Conservation (phyloP, 2,329 filamentous ascomycete species). For the Pezicula carpinea region DNA sequence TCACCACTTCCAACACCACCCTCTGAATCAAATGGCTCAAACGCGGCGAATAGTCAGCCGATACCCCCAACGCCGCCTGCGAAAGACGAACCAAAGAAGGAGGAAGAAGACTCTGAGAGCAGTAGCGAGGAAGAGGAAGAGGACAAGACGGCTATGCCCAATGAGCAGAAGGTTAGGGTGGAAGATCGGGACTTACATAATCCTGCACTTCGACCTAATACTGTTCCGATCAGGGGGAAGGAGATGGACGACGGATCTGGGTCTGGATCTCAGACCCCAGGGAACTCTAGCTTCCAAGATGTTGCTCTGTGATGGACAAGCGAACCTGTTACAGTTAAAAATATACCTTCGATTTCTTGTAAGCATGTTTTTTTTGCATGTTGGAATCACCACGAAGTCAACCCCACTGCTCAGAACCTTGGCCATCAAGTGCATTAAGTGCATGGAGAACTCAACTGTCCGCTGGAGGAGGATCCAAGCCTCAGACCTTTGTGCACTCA, state of each 20-base stretch:
- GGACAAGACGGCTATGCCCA: conserved; percentile 23
- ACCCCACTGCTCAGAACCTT: too few species aligned
- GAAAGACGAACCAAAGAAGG: conserved; percentile 21
- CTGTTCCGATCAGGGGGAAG: conserved; percentile 20
- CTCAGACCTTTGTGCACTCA: too few species aligned
- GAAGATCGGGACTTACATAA: conserved; percentile 49
- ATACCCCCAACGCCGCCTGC: conserved; percentile 26
- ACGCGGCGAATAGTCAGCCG: conserved; percentile 10
- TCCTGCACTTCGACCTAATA: conserved; percentile 39
- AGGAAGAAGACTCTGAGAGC: conserved; percentile 19
- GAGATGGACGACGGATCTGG: conserved; percentile 25
- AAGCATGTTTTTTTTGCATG: not conserved
- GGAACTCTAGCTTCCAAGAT: conserved; percentile 58
- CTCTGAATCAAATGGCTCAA: conserved; percentile 19
- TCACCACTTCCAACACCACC: conserved; percentile 15
- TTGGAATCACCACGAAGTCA: too few species aligned
- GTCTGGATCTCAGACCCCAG: conserved; percentile 39
- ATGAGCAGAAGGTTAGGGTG: conserved; percentile 49
- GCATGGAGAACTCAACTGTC: too few species aligned
- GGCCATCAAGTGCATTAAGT: too few species aligned
- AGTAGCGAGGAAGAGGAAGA: conserved; percentile 25
- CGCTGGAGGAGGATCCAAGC: too few species aligned
- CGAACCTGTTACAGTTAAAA: conserved; percentile 7
- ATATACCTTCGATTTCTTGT: not conserved
- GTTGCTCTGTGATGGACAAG: conserved; percentile 45